Evolutionary conservation across 176 grass and related monocot genomes (phyloP).

Genomic region (Carex cristatella): DNA sequence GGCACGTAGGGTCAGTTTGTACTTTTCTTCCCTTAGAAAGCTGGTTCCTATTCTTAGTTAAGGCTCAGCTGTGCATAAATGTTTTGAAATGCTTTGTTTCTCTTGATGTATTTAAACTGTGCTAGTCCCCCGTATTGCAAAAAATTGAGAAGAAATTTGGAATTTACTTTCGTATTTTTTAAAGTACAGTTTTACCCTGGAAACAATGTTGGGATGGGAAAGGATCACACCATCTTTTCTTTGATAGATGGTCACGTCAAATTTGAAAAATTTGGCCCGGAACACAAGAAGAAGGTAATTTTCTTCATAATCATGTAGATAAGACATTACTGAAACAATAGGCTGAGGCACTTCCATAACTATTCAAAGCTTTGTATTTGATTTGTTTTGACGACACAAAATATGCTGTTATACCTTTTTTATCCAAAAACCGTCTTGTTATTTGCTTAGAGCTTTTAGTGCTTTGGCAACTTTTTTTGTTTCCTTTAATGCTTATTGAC

Average conservation of each 20-base stretch:
- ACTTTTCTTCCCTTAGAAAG: neutral
- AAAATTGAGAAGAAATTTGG: neutral
- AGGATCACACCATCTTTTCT: constrained; percentile 94
- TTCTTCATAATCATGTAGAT: neutral
- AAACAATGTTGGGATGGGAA: constrained; percentile 94
- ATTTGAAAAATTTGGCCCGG: constrained; percentile 93
- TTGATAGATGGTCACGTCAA: constrained; percentile 97
- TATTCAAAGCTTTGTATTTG: neutral
- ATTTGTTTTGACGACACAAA: neutral
- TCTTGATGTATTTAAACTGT: neutral
- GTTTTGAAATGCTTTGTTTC: neutral
- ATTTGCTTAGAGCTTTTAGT: neutral
- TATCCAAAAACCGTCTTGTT: neutral
- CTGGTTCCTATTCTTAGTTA: neutral
- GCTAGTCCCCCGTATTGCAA: neutral
- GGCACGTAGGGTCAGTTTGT: neutral
- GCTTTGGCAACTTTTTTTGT: neutral
- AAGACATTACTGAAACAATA: neutral
- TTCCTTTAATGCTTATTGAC: neutral
- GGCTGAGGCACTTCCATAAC: neutral
- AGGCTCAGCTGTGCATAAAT: neutral
- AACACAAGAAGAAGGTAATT: constrained; percentile 68
- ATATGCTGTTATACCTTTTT: neutral
- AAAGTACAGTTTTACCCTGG: constrained; percentile 86
- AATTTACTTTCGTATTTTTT: neutral